Percentiles rank a stretch among this genome's conserved stretches.
Evolutionary conservation across 2,329 filamentous ascomycete species (phyloP).

Genomic region (Exophiala lecanii-corni): DNA sequence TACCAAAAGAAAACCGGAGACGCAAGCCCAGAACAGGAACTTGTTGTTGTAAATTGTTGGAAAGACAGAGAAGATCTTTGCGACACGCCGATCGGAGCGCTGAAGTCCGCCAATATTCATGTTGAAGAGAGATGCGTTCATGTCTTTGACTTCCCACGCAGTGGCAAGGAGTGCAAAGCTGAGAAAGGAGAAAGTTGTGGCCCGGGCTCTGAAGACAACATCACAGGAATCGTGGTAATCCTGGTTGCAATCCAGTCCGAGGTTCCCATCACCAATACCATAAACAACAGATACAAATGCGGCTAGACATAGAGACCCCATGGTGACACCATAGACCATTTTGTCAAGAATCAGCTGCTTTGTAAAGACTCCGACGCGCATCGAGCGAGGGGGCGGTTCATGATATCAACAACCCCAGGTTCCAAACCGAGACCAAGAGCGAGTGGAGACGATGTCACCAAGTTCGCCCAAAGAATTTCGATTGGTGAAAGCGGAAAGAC

Average conservation of each 20-base stretch:
- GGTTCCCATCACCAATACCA: slow-evolving; percentile 36
- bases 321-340: slow-evolving; percentile 43
- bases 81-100: slow-evolving; percentile 47
- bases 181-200: slow-evolving; percentile 67
- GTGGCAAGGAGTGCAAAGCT: slow-evolving; percentile 73
- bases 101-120: slow-evolving; percentile 40
- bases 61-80: slow-evolving; percentile 60
- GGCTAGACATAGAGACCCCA: slow-evolving; percentile 40
- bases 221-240: slow-evolving; percentile 51
- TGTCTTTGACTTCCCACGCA: slow-evolving; percentile 72
- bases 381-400: slow-evolving; percentile 70
- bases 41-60: slow-evolving; percentile 63
- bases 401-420: slow-evolving; percentile 67
- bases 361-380: slow-evolving; percentile 38
- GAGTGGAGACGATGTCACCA: slow-evolving; percentile 80
- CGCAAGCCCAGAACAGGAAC: slow-evolving; percentile 63
- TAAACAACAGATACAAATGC: slow-evolving; percentile 39
- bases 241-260: slow-evolving; percentile 59
- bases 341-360: slow-evolving; percentile 39
- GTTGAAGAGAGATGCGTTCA: slow-evolving; percentile 66
- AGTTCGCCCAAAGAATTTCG: slow-evolving; percentile 88
- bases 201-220: slow-evolving; percentile 65
- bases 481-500: slow-evolving; percentile 82
- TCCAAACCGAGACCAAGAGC: slow-evolving; percentile 83
- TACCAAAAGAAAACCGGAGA: slow-evolving; percentile 50